Evolutionary conservation across 768 basidiomycete genomes (phyloP), one percentile per base, ranked within the genome.

Genomic region (Macrolepiota fuliginosa): DNA sequence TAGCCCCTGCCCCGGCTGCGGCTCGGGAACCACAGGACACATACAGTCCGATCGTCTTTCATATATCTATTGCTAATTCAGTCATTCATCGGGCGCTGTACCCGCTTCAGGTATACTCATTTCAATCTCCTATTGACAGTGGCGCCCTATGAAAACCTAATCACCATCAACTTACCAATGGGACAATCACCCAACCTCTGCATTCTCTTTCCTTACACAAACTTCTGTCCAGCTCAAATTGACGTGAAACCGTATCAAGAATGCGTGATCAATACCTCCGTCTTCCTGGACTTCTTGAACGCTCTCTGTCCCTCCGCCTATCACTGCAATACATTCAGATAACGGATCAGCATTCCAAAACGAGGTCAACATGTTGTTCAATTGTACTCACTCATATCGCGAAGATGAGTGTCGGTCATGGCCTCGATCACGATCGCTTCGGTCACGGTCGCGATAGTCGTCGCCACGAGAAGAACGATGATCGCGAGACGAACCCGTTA

Each of bases 281-380:
- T 65, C 88, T 77, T 47, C 86, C 81, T 11, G 88, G 88, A 62
- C 88, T 89, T 74, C 88, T 81, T 65, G 88, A 89, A 67, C 88
- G 87, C 74, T 89, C 88, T 66, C 88, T 76, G 72, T 89, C 88
- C 70, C 87, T 76, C 52, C 88, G 83, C 74, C 88, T 83, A 77
- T 89, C 88, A 68, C 87, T 85, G 72, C 64, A 67, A 70, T 58
- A 58, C 54, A 67, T 64, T 63, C 10, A 58, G 59, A 40, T 68
- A 70, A 64, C 64, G 66, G 56, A 72, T 74, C 68, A 73, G 68
- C 65, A n/a, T 65, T 52, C 65, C 63, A 67, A 62, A 65, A 69
- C 66, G 65, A 69, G 61, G 68, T 61, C 61, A 59, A 63, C 69
- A 70, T 58, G 66, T 69, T 65, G 50, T 29, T 10, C 17, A 32